Percentiles rank a stretch among this genome's conserved stretches.
Conservation (phyloP, 805 yeast genomes). For the Yarrowia divulgata region DNA sequence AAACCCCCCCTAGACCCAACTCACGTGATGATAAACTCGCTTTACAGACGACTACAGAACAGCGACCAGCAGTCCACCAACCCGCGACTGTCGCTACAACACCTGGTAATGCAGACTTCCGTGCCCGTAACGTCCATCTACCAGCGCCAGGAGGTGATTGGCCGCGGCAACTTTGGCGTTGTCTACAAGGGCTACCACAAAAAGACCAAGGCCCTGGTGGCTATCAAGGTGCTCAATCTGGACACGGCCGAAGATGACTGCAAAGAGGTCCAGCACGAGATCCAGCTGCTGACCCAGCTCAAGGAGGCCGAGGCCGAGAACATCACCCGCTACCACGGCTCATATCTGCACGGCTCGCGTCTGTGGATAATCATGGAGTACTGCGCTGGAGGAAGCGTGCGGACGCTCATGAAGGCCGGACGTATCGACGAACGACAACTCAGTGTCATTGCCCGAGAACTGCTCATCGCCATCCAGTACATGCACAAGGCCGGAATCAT, state of each 20-base stretch:
- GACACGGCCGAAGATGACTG: conserved; percentile 96
- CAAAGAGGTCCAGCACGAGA: conserved; percentile 90
- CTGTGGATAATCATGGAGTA: conserved; percentile 98
- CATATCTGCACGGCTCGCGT: conserved; percentile 84
- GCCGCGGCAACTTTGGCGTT: conserved; percentile 95
- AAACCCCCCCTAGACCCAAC: neutral
- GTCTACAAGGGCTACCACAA: conserved; percentile 79
- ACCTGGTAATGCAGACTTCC: conserved; percentile 29
- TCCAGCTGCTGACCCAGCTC: conserved; percentile 81
- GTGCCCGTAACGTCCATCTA: conserved; percentile 54
- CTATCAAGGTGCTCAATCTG: conserved; percentile 88
- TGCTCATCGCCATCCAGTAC: conserved; percentile 74
- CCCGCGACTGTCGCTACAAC: conserved; percentile 10
- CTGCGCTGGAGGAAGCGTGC: conserved; percentile 94
- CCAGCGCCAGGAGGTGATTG: conserved; percentile 87
- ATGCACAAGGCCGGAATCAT: conserved; percentile 91
- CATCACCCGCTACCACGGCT: conserved; percentile 90
- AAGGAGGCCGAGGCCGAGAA: conserved; percentile 77
- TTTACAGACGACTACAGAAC: conserved; percentile 25
- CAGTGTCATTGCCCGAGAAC: conserved; percentile 84
- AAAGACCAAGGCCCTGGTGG: conserved; percentile 77
- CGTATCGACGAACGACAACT: conserved; percentile 82
- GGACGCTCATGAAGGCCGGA: conserved; percentile 87
- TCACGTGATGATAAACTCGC: conserved; percentile 39
- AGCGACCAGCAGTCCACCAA: conserved; percentile 9